Conservation (phyloP, 2,329 filamentous ascomycete genomes). For the Cercospora janseana region DNA sequence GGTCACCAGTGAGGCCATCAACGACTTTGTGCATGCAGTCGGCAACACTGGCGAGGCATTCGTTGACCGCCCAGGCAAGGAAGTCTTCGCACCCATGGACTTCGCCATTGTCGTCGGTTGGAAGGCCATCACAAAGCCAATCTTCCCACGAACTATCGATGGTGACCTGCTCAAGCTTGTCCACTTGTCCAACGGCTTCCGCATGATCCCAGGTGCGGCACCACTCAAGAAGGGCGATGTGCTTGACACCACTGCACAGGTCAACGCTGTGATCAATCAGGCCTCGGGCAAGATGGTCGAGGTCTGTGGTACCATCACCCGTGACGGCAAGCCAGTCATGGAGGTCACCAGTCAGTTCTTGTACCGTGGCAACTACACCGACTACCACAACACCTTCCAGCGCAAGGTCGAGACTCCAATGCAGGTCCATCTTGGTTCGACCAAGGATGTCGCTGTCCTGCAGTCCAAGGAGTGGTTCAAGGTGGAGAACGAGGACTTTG, state of each 20-base stretch:
- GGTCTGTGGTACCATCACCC: constrained; percentile 93
- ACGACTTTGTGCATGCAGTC: constrained; percentile 98
- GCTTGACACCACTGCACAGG: constrained; percentile 86
- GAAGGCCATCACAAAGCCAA: constrained; percentile 98
- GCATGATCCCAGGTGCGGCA: constrained; percentile 94
- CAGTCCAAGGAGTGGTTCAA: constrained; percentile 98
- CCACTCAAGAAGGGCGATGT: constrained; percentile 94
- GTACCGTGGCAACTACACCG: constrained; percentile 87
- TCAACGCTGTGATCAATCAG: constrained; percentile 98
- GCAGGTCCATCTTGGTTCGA: constrained; percentile 81
- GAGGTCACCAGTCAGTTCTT: constrained; percentile 98
- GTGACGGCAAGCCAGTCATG: constrained; percentile 84
- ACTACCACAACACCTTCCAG: constrained; percentile 98
- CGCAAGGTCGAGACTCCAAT: constrained; percentile 94
- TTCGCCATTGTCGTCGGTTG: constrained; percentile 52
- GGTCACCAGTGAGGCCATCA: constrained; percentile 89
- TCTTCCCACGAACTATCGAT: constrained; percentile 94
- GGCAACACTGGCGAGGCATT: constrained; percentile 98
- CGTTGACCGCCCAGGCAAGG: constrained; percentile 90
- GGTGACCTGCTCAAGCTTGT: constrained; percentile 94
- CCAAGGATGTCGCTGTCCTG: constrained; percentile 88
- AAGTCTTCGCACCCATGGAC: constrained; percentile 95
- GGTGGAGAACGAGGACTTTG: constrained; percentile 77
- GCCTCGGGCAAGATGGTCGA: constrained; percentile 99
- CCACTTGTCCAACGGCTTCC: constrained; percentile 94